Evolutionary conservation across 805 yeast species (phyloP).

Genomic region (Isabelozyma rhagii): DNA sequence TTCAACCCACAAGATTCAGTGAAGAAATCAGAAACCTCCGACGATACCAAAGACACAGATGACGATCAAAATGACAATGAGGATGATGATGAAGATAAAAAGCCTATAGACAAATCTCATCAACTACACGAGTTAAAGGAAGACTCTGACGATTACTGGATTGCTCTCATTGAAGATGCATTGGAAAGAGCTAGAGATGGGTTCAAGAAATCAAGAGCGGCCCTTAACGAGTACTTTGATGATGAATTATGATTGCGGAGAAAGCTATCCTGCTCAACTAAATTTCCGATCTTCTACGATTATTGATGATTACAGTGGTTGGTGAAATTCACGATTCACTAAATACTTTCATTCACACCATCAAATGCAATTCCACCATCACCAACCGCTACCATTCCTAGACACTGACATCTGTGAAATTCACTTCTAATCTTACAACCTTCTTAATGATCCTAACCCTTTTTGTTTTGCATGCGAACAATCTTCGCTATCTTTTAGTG

Average conservation of each 20-base stretch:
- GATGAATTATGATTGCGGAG: constrained; percentile 13
- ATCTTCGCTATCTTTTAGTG: too few species aligned
- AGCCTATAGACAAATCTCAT: constrained; percentile 22
- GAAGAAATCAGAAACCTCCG: too few species aligned
- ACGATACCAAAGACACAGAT: constrained; percentile 5
- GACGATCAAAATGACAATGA: constrained; percentile 25
- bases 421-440: too few species aligned
- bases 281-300: too few species aligned
- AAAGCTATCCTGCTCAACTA: background rate
- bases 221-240: constrained; percentile 53
- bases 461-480: background rate
- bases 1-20: constrained; percentile 14
- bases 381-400: too few species aligned
- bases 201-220: constrained; percentile 47
- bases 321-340: too few species aligned
- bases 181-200: constrained; percentile 48
- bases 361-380: too few species aligned
- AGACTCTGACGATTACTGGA: constrained; percentile 35
- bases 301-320: too few species aligned
- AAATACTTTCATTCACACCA: too few species aligned
- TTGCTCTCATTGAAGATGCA: constrained; percentile 51
- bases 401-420: too few species aligned
- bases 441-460: too few species aligned
- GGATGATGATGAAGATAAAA: constrained; percentile 19
- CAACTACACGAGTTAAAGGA: constrained; percentile 5